These are phyloP conservation scores for Aspergillus japonicus DNA, from an alignment of 2,329 filamentous ascomycete genomes.

Conservation along the genomic window DNA sequence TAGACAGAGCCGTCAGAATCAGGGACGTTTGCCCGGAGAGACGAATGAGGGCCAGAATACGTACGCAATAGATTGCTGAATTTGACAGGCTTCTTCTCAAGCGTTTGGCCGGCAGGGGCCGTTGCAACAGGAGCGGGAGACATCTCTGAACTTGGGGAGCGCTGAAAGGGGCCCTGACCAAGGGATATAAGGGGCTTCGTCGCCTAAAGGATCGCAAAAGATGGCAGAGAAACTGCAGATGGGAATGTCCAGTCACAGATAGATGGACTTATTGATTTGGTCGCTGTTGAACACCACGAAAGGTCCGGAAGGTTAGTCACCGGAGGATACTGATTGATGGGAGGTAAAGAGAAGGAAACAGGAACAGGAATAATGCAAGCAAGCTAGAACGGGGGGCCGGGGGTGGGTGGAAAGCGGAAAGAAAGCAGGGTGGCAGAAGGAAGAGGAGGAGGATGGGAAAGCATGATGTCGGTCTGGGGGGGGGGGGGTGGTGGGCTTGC, in stretches of 20 bases:
- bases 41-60: constrained; percentile 26
- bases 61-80: constrained; percentile 92
- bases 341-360: too few species aligned
- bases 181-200: constrained; percentile 87
- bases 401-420: neutral
- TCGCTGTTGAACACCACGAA: neutral
- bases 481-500: too few species aligned
- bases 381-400: neutral
- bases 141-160: constrained; percentile 58
- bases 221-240: constrained; percentile 3
- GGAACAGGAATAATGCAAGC: neutral
- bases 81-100: constrained; percentile 99
- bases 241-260: constrained; percentile 11
- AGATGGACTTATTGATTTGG: neutral
- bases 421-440: neutral
- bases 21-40: constrained; percentile 6
- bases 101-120: constrained; percentile 53
- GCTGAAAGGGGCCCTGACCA: constrained; percentile 87
- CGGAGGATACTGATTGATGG: neutral
- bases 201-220: constrained; percentile 50
- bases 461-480: neutral
- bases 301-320: neutral
- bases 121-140: constrained; percentile 49
- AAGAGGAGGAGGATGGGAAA: neutral
- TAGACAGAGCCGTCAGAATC: constrained; percentile 23